A percentile compares a stretch with the other conserved stretches of the same genome.
phyloP scores from a whole-genome alignment of 768 basidiomycete genomes.

The Phylloporus sp. region DNA sequence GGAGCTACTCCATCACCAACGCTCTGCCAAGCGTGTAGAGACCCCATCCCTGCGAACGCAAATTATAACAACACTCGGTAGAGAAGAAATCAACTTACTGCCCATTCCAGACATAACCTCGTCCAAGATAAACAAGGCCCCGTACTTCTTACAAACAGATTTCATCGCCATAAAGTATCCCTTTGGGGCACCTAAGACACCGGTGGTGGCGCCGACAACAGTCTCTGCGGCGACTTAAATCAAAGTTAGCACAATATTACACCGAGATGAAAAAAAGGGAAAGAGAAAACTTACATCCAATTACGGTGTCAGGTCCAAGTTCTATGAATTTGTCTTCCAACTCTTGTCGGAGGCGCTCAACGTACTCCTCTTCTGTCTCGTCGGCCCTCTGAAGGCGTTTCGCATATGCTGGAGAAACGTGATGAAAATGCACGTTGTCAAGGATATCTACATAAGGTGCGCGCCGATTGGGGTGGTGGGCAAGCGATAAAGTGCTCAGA shows the following conservation, averaged over 20 bases:
- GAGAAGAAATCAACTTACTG: slow-evolving; percentile 42
- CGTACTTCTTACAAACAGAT: slow-evolving; percentile 72
- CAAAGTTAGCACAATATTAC: not conserved
- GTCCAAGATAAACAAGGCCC: slow-evolving; percentile 73
- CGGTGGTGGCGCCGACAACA: slow-evolving; percentile 82
- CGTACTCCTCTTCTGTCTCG: slow-evolving; percentile 78
- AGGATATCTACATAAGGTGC: slow-evolving; percentile 64
- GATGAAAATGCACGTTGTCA: slow-evolving; percentile 64
- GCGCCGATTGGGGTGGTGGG: slow-evolving; percentile 62
- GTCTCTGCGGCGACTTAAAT: slow-evolving; percentile 73
- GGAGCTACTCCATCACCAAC: slow-evolving; percentile 74
- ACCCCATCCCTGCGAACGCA: slow-evolving; percentile 65
- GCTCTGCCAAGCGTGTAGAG: slow-evolving; percentile 80
- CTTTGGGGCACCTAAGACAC: slow-evolving; percentile 68
- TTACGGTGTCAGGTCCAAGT: slow-evolving; percentile 76
- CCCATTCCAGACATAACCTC: slow-evolving; percentile 95
- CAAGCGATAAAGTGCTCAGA: slow-evolving; percentile 61
- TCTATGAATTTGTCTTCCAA: slow-evolving; percentile 82
- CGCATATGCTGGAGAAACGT: slow-evolving; percentile 84
- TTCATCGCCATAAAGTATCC: slow-evolving; percentile 87
- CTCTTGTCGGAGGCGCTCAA: slow-evolving; percentile 70
- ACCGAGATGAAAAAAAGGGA: not conserved
- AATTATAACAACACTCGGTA: not conserved
- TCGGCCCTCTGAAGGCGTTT: slow-evolving; percentile 65
- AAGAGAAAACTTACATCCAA: slow-evolving; percentile 73